These are phyloP conservation scores for Botrytis galanthina DNA, from an alignment of 2,329 filamentous ascomycete genomes.

Conservation along the genomic window DNA sequence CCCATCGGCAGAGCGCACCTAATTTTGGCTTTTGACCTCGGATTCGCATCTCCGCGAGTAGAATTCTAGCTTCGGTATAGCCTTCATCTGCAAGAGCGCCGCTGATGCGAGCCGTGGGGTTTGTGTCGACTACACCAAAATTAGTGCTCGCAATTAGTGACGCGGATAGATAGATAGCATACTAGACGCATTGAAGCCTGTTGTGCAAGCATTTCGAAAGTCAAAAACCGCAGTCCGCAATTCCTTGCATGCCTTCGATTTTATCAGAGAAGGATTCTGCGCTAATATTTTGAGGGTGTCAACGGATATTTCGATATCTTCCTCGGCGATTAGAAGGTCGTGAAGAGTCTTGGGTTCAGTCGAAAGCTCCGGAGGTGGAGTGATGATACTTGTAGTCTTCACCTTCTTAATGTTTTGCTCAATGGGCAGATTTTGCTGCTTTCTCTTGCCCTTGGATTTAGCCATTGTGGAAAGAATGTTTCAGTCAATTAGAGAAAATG, in stretches of 20 bases:
- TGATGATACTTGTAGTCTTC: conserved; percentile 40
- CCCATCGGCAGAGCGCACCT: conserved; percentile 69
- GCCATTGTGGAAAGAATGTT: conserved; percentile 39
- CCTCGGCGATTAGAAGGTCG: conserved; percentile 58
- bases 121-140: conserved; percentile 48
- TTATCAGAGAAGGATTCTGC: conserved; percentile 60
- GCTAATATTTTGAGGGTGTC: conserved; percentile 61
- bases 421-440: conserved; percentile 44
- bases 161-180: conserved; percentile 28
- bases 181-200: conserved; percentile 59
- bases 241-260: conserved; percentile 66
- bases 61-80: conserved; percentile 61
- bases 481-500: neutral
- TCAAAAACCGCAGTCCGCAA: conserved; percentile 65
- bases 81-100: conserved; percentile 64
- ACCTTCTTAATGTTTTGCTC: conserved; percentile 41
- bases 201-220: conserved; percentile 67
- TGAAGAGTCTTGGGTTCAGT: conserved; percentile 51
- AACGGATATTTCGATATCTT: conserved; percentile 66
- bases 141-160: conserved; percentile 23
- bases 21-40: conserved; percentile 63
- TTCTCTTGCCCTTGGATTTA: conserved; percentile 48
- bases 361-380: conserved; percentile 40
- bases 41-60: conserved; percentile 69
- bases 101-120: conserved; percentile 64